A percentile compares a stretch with the other conserved stretches of the same genome.
Evolutionary conservation across 2,329 filamentous ascomycete species (phyloP).

Genomic region (Juglanconis juglandina): DNA sequence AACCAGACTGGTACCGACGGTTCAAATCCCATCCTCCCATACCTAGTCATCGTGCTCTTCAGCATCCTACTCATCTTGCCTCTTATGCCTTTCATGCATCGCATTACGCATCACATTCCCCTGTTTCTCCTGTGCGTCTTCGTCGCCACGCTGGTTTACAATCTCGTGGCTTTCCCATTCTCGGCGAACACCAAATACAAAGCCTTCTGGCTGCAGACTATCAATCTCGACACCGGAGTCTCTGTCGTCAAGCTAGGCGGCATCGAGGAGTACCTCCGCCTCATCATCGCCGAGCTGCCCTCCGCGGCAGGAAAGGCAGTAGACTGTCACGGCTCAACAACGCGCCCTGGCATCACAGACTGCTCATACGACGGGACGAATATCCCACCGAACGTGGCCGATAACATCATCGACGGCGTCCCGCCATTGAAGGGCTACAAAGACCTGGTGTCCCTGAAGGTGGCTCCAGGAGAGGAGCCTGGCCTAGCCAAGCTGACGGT

Average conservation of each 20-base stretch:
- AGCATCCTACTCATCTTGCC: conserved; percentile 73
- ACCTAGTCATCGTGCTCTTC: conserved; percentile 65
- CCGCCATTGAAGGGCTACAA: conserved; percentile 42
- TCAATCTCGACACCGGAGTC: conserved; percentile 71
- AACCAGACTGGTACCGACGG: conserved; percentile 85
- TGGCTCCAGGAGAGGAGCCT: conserved; percentile 36
- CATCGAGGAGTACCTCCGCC: conserved; percentile 61
- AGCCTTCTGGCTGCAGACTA: conserved; percentile 77
- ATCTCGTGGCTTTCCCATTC: conserved; percentile 84
- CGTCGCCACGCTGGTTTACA: conserved; percentile 75
- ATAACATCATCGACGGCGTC: conserved; percentile 37
- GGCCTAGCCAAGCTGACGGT: conserved; percentile 60
- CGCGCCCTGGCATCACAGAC: conserved; percentile 49
- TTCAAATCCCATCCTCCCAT: conserved; percentile 65
- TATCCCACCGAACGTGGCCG: conserved; percentile 61
- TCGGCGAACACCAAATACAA: conserved; percentile 77
- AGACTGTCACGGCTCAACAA: conserved; percentile 44
- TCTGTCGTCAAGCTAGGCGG: conserved; percentile 70
- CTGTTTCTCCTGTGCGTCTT: conserved; percentile 72
- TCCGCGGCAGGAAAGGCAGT: conserved; percentile 63
- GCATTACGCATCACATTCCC: conserved; percentile 79
- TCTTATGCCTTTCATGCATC: conserved; percentile 78
- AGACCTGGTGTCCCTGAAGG: conserved; percentile 65
- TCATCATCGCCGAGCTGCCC: conserved; percentile 67
- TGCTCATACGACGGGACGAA: conserved; percentile 67